These are phyloP conservation scores for Cucurbita pepo DNA, from an alignment of 306 rosid species.

Conservation along the genomic window DNA sequence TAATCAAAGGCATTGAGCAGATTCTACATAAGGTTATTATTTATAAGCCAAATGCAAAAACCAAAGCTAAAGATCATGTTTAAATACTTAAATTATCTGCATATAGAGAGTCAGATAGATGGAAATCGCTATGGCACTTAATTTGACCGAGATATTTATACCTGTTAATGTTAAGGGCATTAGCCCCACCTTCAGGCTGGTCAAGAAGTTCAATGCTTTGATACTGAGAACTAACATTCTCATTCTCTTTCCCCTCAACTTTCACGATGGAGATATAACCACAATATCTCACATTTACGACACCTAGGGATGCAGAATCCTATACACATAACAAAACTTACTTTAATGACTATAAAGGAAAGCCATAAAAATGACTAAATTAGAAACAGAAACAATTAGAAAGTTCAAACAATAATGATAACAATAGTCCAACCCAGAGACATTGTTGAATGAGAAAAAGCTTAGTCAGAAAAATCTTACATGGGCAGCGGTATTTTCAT, in stretches of 20 bases:
- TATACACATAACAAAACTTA: slow-evolving; percentile 26
- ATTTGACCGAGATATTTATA: slow-evolving; percentile 6
- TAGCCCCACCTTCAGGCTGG: slow-evolving; percentile 93
- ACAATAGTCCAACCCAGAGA: not conserved
- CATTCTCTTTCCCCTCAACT: slow-evolving; percentile 41
- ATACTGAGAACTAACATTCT: slow-evolving; percentile 27
- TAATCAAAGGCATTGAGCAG: not conserved
- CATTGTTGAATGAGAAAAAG: slow-evolving; percentile 9
- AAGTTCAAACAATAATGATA: not conserved
- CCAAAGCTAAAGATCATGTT: not conserved
- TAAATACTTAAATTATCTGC: not conserved
- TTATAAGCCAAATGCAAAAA: not conserved
- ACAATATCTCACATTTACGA: slow-evolving; percentile 66
- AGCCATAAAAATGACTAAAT: not conserved
- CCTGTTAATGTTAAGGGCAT: slow-evolving; percentile 88
- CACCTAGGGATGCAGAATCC: slow-evolving; percentile 74
- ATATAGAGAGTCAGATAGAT: not conserved
- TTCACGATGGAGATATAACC: slow-evolving; percentile 69
- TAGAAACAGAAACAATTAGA: not conserved
- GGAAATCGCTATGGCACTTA: not conserved
- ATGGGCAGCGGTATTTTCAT: slow-evolving; percentile 94
- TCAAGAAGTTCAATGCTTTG: slow-evolving; percentile 51
- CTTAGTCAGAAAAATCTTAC: slow-evolving; percentile 31
- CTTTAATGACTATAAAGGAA: slow-evolving; percentile 10
- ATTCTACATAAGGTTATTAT: not conserved